Evolutionary conservation across 352 stramenopile species (phyloP).

Genomic region (Globisporangium apiculatum): DNA sequence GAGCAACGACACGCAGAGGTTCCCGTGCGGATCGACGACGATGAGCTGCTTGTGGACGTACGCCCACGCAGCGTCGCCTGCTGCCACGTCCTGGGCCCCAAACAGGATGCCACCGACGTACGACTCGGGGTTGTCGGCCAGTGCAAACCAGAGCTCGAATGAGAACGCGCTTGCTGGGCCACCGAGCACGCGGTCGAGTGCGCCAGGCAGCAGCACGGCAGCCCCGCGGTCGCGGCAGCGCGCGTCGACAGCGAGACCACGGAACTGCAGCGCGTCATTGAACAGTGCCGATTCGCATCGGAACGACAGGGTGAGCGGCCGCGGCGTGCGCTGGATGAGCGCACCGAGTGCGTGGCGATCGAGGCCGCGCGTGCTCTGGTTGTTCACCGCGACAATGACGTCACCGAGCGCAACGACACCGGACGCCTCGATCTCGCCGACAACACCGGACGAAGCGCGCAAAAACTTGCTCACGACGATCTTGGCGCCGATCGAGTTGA

Average conservation of each 20-base stretch:
- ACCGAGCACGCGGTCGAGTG: constrained; percentile 31
- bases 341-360: constrained; percentile 53
- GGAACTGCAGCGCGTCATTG: constrained; percentile 52
- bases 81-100: constrained; percentile 45
- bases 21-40: constrained; percentile 50
- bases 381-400: constrained; percentile 59
- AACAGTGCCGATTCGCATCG: constrained; percentile 37
- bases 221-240: constrained; percentile 22
- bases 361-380: constrained; percentile 44
- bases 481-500: constrained; percentile 64
- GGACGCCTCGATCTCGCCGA: constrained; percentile 70
- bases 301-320: constrained; percentile 57
- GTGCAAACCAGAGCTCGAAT: constrained; percentile 63
- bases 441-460: constrained; percentile 37
- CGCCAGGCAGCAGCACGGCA: constrained; percentile 31
- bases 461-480: constrained; percentile 73
- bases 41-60: constrained; percentile 57
- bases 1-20: constrained; percentile 55
- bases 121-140: constrained; percentile 27
- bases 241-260: constrained; percentile 28
- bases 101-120: constrained; percentile 42
- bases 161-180: constrained; percentile 30
- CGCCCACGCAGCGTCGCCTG: constrained; percentile 29
- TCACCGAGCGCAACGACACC: constrained; percentile 49
- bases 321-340: constrained; percentile 46